phyloP scores from a whole-genome alignment of 768 basidiomycete species.

The Artomyces pyxidatus region DNA sequence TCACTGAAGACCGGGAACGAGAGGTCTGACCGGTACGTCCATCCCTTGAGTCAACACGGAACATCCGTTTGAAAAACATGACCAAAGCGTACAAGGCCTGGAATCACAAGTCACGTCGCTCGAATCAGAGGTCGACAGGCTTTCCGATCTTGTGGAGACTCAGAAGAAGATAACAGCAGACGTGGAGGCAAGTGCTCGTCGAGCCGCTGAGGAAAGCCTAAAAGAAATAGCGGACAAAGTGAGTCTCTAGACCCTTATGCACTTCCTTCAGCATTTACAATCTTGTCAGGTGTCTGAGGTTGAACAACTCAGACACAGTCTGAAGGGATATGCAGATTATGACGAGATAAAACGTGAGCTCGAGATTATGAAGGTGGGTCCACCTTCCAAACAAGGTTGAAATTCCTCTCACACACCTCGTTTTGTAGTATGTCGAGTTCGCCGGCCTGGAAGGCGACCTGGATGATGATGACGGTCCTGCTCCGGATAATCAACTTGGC shows the following conservation, averaged over 20 bases:
- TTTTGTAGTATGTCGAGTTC: constrained; percentile 85
- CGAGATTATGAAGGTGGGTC: constrained; percentile 90
- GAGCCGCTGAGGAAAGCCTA: constrained; percentile 50
- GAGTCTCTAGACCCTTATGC: neutral
- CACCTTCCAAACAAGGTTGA: neutral
- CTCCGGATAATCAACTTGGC: constrained; percentile 32
- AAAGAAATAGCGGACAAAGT: constrained; percentile 56
- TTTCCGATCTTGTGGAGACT: constrained; percentile 56
- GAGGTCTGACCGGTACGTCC: constrained; percentile 55
- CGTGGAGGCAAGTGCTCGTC: constrained; percentile 37
- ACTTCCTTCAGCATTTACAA: neutral
- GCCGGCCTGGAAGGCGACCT: constrained; percentile 77
- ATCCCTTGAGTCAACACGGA: neutral
- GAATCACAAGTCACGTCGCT: constrained; percentile 68
- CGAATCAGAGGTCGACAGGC: constrained; percentile 65
- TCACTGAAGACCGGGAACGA: constrained; percentile 74
- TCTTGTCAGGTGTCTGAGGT: constrained; percentile 47
- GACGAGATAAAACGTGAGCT: constrained; percentile 98
- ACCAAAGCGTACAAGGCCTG: constrained; percentile 54
- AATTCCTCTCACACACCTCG: neutral
- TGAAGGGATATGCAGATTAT: constrained; percentile 78
- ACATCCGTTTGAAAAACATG: neutral
- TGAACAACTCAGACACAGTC: constrained; percentile 55
- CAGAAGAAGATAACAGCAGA: constrained; percentile 47
- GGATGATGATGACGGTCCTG: constrained; percentile 41